A percentile compares a stretch with the other conserved stretches of the same genome.
phyloP scores from a whole-genome alignment of 257 asterid genomes.

The Datura wrightii region DNA sequence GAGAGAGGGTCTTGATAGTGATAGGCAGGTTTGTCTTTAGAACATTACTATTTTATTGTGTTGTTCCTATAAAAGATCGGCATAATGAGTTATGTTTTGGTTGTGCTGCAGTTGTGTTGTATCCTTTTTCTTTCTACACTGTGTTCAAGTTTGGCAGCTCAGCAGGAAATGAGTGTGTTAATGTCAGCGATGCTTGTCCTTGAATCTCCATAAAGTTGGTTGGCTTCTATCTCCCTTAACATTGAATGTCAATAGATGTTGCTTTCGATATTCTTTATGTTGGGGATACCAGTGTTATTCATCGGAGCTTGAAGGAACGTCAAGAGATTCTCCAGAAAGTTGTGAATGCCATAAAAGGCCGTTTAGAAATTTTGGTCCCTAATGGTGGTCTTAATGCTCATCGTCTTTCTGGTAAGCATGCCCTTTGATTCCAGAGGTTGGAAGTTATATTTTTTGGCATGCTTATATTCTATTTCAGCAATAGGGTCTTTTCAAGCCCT shows the following conservation, averaged over 20 bases:
- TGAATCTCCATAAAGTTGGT: conserved; percentile 4
- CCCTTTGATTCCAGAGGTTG: conserved; percentile 1
- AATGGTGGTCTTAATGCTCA: conserved; percentile 71
- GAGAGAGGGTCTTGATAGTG: conserved; percentile 83
- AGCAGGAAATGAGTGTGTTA: conserved; percentile 8
- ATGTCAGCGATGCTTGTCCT: neutral
- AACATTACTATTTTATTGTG: neutral
- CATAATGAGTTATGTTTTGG: conserved; percentile 33
- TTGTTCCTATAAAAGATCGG: conserved; percentile 10
- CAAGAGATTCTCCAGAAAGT: conserved; percentile 75
- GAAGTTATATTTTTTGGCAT: neutral
- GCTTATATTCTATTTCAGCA: conserved; percentile 9
- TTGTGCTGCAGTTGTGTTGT: conserved; percentile 92
- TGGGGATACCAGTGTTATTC: conserved; percentile 97
- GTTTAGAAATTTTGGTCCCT: conserved; percentile 96
- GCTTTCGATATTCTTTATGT: conserved; percentile 92
- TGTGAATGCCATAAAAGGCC: conserved; percentile 78
- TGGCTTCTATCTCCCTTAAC: conserved; percentile 53
- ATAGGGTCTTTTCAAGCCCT: neutral
- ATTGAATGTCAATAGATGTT: conserved; percentile 62
- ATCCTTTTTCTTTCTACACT: conserved; percentile 58
- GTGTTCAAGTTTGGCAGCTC: conserved; percentile 28
- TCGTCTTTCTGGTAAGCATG: conserved; percentile 68
- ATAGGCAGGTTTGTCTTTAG: conserved; percentile 68
- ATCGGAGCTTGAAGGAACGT: conserved; percentile 88